Evolutionary conservation across 2,329 filamentous ascomycete genomes (phyloP).

Genomic region (Pezicula rhizophila): DNA sequence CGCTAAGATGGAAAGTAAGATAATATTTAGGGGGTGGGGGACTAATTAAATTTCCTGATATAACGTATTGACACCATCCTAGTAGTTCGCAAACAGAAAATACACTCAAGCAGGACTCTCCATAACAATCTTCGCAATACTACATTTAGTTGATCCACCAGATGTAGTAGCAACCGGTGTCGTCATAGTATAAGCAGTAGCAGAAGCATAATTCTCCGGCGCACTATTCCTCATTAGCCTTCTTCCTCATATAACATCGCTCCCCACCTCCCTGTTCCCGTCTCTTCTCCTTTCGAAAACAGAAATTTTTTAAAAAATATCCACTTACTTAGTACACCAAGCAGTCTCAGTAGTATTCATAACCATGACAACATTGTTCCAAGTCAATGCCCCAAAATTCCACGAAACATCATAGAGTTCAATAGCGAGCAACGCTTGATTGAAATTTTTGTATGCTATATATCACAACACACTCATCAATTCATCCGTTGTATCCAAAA

Average conservation of each 20-base stretch:
- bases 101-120: conserved; percentile 3
- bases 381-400: conserved; percentile 34
- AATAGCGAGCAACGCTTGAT: conserved; percentile 35
- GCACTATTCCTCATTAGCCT: conserved; percentile 12
- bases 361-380: conserved; percentile 12
- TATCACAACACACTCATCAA: neutral
- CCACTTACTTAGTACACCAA: conserved; percentile 19
- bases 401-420: conserved; percentile 33
- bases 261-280: no score
- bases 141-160: conserved; percentile 22
- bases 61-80: no score
- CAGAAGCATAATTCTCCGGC: conserved; percentile 33
- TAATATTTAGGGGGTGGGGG: no score
- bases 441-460: conserved; percentile 30
- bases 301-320: neutral
- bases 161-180: conserved; percentile 29
- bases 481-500: neutral
- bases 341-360: conserved; percentile 15
- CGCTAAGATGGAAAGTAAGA: no score
- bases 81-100: no score
- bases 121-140: conserved; percentile 11
- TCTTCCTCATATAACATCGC: neutral
- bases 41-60: no score
- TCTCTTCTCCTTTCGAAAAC: conserved; percentile 1
- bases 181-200: conserved; percentile 30